Percentiles rank a stretch among this genome's conserved stretches.
These are phyloP conservation scores for Xanthoparmelia taractica DNA, from an alignment of 495 filamentous ascomycete species.

Conservation along the genomic window DNA sequence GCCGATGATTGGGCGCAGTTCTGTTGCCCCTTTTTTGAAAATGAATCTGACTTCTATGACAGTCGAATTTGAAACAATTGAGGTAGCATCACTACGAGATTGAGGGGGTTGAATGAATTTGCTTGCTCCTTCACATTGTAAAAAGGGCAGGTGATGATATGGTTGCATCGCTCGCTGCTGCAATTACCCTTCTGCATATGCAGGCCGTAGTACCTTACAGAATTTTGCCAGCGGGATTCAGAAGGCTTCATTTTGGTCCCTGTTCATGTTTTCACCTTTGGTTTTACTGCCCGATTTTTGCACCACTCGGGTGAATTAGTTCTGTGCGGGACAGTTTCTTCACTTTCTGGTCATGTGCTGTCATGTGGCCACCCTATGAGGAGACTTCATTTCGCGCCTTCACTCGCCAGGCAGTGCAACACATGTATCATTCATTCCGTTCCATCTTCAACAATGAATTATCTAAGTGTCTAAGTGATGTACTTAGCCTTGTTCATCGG, in stretches of 20 bases:
- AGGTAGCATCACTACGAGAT: background rate
- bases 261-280: background rate
- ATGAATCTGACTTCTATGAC: background rate
- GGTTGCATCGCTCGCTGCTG: constrained; percentile 3
- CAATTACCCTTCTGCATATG: background rate
- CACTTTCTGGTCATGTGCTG: constrained; percentile 3
- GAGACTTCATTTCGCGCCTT: background rate
- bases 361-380: background rate
- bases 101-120: too few species aligned
- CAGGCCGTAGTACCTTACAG: background rate
- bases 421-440: background rate
- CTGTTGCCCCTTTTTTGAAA: background rate
- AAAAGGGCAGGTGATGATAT: background rate
- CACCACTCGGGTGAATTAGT: constrained; percentile 2
- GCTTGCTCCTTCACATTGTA: background rate
- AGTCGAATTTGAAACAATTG: background rate
- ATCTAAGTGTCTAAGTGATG: constrained; percentile 9
- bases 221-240: background rate
- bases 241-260: background rate
- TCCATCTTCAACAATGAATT: background rate
- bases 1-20: background rate
- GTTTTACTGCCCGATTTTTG: background rate
- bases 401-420: background rate
- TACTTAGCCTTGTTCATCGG: background rate
- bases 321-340: background rate